Evolutionary conservation across 2,329 filamentous ascomycete genomes (phyloP).

Genomic region (Salinomyces thailandicus): DNA sequence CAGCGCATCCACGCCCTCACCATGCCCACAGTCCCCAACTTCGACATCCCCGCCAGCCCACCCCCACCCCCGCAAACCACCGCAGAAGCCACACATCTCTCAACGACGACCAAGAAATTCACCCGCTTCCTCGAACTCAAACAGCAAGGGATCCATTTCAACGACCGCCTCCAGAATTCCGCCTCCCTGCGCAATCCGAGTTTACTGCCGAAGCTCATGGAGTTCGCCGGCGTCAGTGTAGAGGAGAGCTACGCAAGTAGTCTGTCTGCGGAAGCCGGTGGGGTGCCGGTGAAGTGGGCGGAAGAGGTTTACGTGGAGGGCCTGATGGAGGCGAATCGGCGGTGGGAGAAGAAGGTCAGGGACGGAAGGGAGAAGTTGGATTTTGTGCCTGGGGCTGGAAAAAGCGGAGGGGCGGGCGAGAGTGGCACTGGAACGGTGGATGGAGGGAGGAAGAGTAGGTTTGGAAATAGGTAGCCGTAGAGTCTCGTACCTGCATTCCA

Average conservation of each 20-base stretch:
- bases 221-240: constrained; percentile 50
- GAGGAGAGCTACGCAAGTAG: constrained; percentile 58
- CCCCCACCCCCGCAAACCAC: constrained; percentile 36
- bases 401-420: too few species aligned
- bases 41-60: constrained; percentile 64
- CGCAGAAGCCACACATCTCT: constrained; percentile 21
- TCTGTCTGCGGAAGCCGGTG: constrained; percentile 25
- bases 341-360: constrained; percentile 30
- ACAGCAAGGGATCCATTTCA: constrained; percentile 66
- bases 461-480: too few species aligned
- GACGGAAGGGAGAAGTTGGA: too few species aligned
- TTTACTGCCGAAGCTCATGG: constrained; percentile 60
- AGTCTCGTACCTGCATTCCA: too few species aligned
- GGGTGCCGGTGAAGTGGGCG: constrained; percentile 31
- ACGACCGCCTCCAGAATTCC: constrained; percentile 58
- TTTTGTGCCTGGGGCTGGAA: too few species aligned
- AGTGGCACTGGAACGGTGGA: too few species aligned
- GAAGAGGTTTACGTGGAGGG: constrained; percentile 34
- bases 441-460: too few species aligned
- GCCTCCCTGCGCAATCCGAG: constrained; percentile 60
- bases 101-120: constrained; percentile 53
- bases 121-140: constrained; percentile 68
- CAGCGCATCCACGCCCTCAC: constrained; percentile 60
- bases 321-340: constrained; percentile 24
- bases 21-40: constrained; percentile 59